Evolutionary conservation across 108 stramenopile species (phyloP), one percentile per base, ranked within the genome.

Genomic region (Nannochloropsis granulata): DNA sequence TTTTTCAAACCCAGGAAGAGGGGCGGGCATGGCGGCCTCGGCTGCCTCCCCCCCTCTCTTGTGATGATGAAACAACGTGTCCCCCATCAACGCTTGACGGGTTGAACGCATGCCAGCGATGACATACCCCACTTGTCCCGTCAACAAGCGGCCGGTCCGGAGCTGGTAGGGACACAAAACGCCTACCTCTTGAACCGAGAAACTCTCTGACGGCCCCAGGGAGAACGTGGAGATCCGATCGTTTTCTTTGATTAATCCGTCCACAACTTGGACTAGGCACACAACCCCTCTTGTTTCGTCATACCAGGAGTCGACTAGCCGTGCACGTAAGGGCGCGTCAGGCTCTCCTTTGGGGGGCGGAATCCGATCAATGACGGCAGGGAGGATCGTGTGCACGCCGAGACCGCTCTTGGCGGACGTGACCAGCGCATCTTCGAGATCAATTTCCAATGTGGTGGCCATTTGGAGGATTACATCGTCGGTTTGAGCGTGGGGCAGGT

Each of bases 111-210:
- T 91, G 12, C 96, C 96, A 43, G 93, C 93, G 21, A 96, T 91
- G 12, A 96, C 92, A 86, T 96, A 99, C 78, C 98, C 98, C 90
- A 98, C 95, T 24, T 80, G 79, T 21, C 79, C 79, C 0, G 42
- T 81, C 25, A 34, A 43, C 7, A 81, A 13, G 81, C 42, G 23
- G 1, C 87, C 81, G 3, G 94, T 94, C 26, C 94, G 89, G 16
- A 91, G 80, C 0, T 91, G 86, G 23, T 92, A 82, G 8, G 97
- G 97, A 44, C 93, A 83, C 13, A 98, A 90, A 25, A 97, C 79
- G 14, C 98, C 98, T 14, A 97, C 90, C 89, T 99, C 94, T 84
- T 94, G 94, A 16, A 97, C 95, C 23, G 94, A 94, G 86, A 97
- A 96, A 16, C 56, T 56, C 44, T 83, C 83, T 79, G 79, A 43